These are phyloP conservation scores for Marvania coccoides DNA, from an alignment of 139 green algal species.

Conservation along the genomic window DNA sequence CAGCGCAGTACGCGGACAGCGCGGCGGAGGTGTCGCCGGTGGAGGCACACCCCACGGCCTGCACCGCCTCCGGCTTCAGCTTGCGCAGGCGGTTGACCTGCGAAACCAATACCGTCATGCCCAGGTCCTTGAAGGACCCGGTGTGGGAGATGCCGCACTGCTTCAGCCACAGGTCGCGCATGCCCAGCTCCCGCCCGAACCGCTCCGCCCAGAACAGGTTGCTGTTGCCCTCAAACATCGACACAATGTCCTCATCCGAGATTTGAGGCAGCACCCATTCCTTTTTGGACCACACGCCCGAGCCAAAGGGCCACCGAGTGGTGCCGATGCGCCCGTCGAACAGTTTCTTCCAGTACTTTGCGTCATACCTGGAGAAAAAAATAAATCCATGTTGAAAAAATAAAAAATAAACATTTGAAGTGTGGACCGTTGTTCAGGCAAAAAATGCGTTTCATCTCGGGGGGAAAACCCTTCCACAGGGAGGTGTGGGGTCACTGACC, in stretches of 20 bases:
- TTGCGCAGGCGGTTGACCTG: slow-evolving; percentile 87
- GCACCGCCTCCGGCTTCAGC: slow-evolving; percentile 73
- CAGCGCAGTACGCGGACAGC: slow-evolving; percentile 95
- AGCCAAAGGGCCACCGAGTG: slow-evolving; percentile 93
- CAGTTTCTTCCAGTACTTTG: slow-evolving; percentile 87
- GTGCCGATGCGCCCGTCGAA: slow-evolving; percentile 90
- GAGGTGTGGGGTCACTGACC: no score
- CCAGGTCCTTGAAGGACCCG: slow-evolving; percentile 97
- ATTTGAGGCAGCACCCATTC: slow-evolving; percentile 96
- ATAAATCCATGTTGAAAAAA: neutral
- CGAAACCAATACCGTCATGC: slow-evolving; percentile 97
- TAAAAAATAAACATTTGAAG: neutral
- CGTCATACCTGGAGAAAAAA: slow-evolving; percentile 62
- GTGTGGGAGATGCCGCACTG: slow-evolving; percentile 99
- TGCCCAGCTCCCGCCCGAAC: slow-evolving; percentile 90
- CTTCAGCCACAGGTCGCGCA: slow-evolving; percentile 99
- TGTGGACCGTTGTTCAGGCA: neutral
- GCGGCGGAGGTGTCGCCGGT: slow-evolving; percentile 97
- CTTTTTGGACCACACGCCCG: slow-evolving; percentile 99
- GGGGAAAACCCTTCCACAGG: neutral
- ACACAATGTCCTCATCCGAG: slow-evolving; percentile 90
- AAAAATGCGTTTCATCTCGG: neutral
- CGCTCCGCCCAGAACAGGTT: slow-evolving; percentile 99
- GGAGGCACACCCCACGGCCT: slow-evolving; percentile 95
- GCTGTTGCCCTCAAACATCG: slow-evolving; percentile 99